Evolutionary conservation across 164 flowering plant species (phyloP).

Genomic region (Umbilicus rupestris): DNA sequence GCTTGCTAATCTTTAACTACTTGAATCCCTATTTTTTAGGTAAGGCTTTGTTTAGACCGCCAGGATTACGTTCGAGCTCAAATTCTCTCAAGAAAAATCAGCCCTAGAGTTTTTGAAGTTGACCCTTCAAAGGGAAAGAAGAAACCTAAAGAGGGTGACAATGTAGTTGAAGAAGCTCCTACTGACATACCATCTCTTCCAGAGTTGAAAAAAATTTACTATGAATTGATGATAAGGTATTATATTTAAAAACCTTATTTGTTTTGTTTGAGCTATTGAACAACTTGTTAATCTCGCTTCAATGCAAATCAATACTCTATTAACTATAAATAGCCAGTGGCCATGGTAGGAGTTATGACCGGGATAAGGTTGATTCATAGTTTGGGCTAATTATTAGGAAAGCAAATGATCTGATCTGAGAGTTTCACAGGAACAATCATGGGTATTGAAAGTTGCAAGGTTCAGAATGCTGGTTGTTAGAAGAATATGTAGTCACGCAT

Average conservation of each 20-base stretch:
- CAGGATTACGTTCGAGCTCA: slow-evolving; percentile 94
- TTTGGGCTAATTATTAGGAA: background rate
- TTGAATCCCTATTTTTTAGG: slow-evolving; percentile 28
- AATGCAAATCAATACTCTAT: background rate
- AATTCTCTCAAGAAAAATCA: slow-evolving; percentile 92
- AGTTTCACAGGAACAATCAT: too few species aligned
- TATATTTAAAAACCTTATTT: background rate
- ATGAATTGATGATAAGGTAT: slow-evolving; percentile 83
- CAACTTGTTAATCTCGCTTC: background rate
- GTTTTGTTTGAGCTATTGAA: background rate
- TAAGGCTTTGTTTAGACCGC: slow-evolving; percentile 84
- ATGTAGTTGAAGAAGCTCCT: slow-evolving; percentile 82
- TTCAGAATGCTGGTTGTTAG: background rate
- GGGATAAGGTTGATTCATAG: background rate
- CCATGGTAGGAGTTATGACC: background rate
- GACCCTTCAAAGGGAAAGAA: slow-evolving; percentile 86
- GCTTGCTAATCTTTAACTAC: background rate
- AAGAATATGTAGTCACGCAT: background rate
- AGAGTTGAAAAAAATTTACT: slow-evolving; percentile 84
- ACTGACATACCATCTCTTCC: slow-evolving; percentile 71
- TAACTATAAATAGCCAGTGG: background rate
- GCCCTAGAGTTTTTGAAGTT: slow-evolving; percentile 79
- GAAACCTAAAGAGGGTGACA: slow-evolving; percentile 89
- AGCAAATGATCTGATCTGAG: background rate
- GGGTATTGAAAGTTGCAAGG: background rate